A percentile compares a stretch with the other conserved stretches of the same genome.
phyloP scores from a whole-genome alignment of 2,329 filamentous ascomycete species.

The Ophidiomyces ophidiicola region DNA sequence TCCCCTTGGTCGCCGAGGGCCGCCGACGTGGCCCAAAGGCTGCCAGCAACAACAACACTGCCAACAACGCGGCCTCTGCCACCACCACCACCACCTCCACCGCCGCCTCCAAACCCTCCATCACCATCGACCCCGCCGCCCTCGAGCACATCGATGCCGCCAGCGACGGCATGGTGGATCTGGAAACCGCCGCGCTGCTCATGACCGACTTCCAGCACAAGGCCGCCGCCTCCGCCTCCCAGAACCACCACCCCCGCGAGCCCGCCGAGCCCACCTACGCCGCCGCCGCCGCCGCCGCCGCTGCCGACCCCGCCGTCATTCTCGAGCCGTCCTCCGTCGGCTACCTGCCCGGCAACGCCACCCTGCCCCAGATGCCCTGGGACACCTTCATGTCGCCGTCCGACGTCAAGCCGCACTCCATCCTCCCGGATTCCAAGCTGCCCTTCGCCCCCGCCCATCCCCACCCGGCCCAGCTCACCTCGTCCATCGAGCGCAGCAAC shows the following conservation, averaged over 20 bases:
- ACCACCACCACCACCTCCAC: constrained; percentile 23
- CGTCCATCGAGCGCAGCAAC: constrained; percentile 54
- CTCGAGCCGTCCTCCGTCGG: constrained; percentile 63
- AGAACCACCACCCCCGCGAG: constrained; percentile 37
- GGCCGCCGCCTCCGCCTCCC: constrained; percentile 58
- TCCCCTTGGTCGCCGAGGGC: constrained; percentile 84
- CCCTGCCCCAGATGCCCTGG: constrained; percentile 80
- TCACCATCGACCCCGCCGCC: constrained; percentile 64
- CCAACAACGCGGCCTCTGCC: constrained; percentile 12
- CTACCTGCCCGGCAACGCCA: constrained; percentile 67
- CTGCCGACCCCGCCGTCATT: constrained; percentile 53
- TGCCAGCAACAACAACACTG: constrained; percentile 27
- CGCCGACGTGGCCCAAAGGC: constrained; percentile 50
- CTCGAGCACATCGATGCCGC: constrained; percentile 66
- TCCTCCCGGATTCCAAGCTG: constrained; percentile 44
- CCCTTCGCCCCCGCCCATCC: constrained; percentile 50
- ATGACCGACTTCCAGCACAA: constrained; percentile 98
- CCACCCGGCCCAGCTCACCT: constrained; percentile 52
- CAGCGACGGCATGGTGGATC: constrained; percentile 82
- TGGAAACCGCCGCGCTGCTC: constrained; percentile 95
- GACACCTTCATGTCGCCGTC: constrained; percentile 67
- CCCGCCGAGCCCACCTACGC: constrained; percentile 53
- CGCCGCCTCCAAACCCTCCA: constrained; percentile 60
- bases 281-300: no score
- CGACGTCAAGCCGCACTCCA: constrained; percentile 65